Percentiles rank a stretch among this genome's conserved stretches.
Conservation (phyloP, 192 early-diverging fungal species). For the Podila horticola region DNA sequence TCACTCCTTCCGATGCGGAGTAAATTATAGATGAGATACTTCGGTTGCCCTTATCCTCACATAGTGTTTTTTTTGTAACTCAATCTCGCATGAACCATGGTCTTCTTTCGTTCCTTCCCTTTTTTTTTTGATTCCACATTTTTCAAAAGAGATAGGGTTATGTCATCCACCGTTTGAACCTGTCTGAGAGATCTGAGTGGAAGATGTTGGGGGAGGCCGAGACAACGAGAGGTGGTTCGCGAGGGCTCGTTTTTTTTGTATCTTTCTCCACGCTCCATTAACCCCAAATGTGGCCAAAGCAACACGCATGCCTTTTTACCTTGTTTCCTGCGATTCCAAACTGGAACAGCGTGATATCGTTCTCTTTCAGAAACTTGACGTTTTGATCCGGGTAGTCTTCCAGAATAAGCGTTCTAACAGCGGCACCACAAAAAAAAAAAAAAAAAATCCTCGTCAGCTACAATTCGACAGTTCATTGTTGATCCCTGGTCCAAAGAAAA, state of each 20-base stretch:
- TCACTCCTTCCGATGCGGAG: background rate
- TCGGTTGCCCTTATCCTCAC: background rate
- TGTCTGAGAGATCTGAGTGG: too few species aligned
- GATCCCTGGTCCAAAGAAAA: background rate
- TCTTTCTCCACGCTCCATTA: too few species aligned
- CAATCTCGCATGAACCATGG: too few species aligned
- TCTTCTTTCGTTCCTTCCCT: too few species aligned
- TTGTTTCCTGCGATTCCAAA: conserved; percentile 95
- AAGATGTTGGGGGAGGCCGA: too few species aligned
- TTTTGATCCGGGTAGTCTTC: conserved; percentile 94
- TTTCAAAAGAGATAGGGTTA: background rate
- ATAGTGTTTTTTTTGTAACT: background rate
- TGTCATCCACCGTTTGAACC: too few species aligned
- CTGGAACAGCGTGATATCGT: conserved; percentile 86
- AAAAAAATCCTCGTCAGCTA: background rate
- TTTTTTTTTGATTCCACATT: conserved; percentile 1
- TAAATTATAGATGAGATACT: conserved; percentile 13
- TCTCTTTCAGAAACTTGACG: conserved; percentile 81
- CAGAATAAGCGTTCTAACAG: conserved; percentile 81
- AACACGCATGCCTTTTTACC: conserved; percentile 48
- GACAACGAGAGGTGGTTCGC: too few species aligned
- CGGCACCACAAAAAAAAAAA: background rate
- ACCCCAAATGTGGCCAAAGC: too few species aligned
- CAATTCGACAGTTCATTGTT: too few species aligned
- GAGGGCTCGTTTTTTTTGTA: too few species aligned